Evolutionary conservation across 2,329 filamentous ascomycete species (phyloP), one percentile per base, ranked within the genome.

Genomic region (Xylaria sp.): DNA sequence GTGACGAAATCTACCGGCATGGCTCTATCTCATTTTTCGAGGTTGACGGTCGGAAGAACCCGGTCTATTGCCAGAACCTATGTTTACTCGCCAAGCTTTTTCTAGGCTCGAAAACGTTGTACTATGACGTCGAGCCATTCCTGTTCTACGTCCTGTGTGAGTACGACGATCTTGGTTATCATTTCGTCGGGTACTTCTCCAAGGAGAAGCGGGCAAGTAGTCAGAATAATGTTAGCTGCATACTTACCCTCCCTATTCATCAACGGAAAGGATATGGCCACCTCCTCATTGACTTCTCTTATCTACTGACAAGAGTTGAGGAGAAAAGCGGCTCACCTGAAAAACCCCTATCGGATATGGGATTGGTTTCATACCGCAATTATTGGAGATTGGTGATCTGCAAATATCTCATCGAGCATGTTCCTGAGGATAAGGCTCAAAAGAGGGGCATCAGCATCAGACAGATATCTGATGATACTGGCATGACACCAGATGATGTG

Each of bases 121-220:
- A 98, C 83, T 98, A 98, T 81, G 95, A 98, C 76, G 95, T 98
- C 1, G 95, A 98, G 74, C 96, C 95, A 0, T 98, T 98, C 79
- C 81, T 98, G 6, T 98, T 98, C 83, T 98, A 98, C 79, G 94
- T 97, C 74, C 93, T 98, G 83, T 97, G 94, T 72, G 96, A 97
- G 75, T 95, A 94, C 74, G 93, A 97, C 76, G 92, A 96, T 65
- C 88, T 91, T 20, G 95, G 95, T 20, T 97, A 96, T 77, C 96
- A 97, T 78, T 96, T 99, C 74, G 95, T 98, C 31, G 96, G 96
- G n/a, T 99, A 99, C 78, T 99, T 99, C 76, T 98, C 96, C 59
- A 99, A 99, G 79, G 96, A 99, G 82, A 99, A 99, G 82, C 88
- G 97, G 51, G 92, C 93, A 2, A 95, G 93, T 80, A 97, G 94